Base-by-base conservation (phyloP, 2,329 filamentous ascomycete species). In the Hypomyces rosellus region DNA sequence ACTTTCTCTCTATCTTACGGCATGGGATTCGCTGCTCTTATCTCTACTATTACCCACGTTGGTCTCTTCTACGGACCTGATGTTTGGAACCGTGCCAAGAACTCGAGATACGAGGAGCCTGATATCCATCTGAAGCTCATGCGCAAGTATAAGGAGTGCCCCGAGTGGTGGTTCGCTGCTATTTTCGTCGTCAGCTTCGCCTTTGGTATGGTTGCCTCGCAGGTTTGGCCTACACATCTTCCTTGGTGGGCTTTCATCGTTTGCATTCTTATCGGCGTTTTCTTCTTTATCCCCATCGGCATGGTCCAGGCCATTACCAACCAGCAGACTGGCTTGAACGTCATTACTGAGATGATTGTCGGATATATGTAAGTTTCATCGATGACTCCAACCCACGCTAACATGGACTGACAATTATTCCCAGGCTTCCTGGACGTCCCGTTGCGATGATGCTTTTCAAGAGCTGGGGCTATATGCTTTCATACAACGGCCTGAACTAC, bases 61-160 rank as follows among this genome's bases (percentile, higher is more conserved):
- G 66, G 55, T 22, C 65, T 82, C 2, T 79, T 77, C 59, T 73
- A 82, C 52, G 73, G 78, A 5, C 55, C 67, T 15, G 73, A 78
- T 18, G 70, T 82, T 33, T 56, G 62, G 52, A 52, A 56, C 16
- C 64, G 65, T 13, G 57, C 58, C 36, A 55, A 57, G 37, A 58
- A 54, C 20, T 58, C 59, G 34, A 57, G 60, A 22, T 57, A 60
- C 34, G 60, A 76, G 16, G 71, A 75, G 47, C 63, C 65, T 11
- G 77, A 80, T 56, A 61, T 79, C 3, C 77, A 80, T 55, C 63
- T 68, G 37, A 71, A 71, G 49, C 66, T 83, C 48, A 83, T 83
- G 78, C 58, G 66, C 18, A 75, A 73, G 48, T 84, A 81, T 59
- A 70, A 70, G 50, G 65, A 75, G 30, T 75, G 73, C 0, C 80